Evolutionary conservation across 2,329 filamentous ascomycete genomes (phyloP).

Genomic region (Sporothrix pallida): DNA sequence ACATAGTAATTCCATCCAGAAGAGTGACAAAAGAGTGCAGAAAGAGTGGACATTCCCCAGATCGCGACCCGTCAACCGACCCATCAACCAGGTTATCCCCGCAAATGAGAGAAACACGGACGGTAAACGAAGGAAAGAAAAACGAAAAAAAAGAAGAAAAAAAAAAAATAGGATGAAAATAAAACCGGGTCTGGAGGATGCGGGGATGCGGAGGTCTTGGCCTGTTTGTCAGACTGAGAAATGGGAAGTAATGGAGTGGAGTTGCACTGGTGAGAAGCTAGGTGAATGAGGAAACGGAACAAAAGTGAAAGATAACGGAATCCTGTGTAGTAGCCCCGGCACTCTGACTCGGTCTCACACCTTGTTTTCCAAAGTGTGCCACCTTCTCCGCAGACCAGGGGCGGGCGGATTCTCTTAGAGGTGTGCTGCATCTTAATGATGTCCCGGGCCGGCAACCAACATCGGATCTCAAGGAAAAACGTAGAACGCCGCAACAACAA

Average conservation of each 20-base stretch:
- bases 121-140: background rate
- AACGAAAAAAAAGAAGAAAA: background rate
- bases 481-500: background rate
- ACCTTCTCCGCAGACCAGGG: constrained; percentile 8
- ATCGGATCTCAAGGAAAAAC: background rate
- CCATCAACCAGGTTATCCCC: too few species aligned
- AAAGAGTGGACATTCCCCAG: background rate
- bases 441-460: background rate
- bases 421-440: constrained; percentile 9
- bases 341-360: background rate
- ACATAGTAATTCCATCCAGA: background rate
- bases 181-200: background rate
- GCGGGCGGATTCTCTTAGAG: background rate
- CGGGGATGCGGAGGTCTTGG: background rate
- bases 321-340: background rate
- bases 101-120: too few species aligned
- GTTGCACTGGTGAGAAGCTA: too few species aligned
- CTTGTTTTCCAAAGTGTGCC: background rate
- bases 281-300: background rate
- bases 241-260: too few species aligned
- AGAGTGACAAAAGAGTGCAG: too few species aligned
- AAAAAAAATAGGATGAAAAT: too few species aligned
- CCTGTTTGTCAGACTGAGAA: too few species aligned
- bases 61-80: background rate
- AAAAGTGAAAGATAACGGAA: background rate